Percentiles rank a stretch among this genome's conserved stretches.
phyloP scores from a whole-genome alignment of 73 alveolate species.

The Tetrahymena elliotti region DNA sequence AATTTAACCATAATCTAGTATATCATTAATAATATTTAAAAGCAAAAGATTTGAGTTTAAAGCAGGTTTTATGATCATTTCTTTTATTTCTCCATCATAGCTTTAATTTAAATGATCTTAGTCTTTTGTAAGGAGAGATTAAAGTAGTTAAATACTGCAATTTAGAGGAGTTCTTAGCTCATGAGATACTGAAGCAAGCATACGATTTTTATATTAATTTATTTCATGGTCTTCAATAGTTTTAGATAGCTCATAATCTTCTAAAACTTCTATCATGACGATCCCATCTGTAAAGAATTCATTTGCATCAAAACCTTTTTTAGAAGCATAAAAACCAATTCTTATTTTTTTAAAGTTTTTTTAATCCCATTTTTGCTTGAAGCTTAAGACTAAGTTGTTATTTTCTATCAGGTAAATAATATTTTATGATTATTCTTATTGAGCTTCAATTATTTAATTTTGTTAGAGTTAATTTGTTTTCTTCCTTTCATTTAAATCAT shows the following conservation, averaged over 20 bases:
- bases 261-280: not conserved
- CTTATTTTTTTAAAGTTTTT: not conserved
- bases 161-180: slow-evolving; percentile 29
- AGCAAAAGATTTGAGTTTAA: not conserved
- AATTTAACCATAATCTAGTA: slow-evolving; percentile 23
- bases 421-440: not conserved
- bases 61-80: not conserved
- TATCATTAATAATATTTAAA: slow-evolving; percentile 17
- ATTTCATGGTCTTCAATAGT: not conserved
- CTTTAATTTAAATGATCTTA: not conserved
- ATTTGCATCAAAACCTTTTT: not conserved
- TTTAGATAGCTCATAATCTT: not conserved
- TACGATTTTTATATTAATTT: not conserved
- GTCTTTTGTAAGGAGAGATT: not conserved
- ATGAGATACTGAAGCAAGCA: slow-evolving; percentile 24
- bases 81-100: not conserved
- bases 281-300: not conserved
- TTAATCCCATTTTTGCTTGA: not conserved
- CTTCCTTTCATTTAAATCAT: not conserved
- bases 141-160: slow-evolving; percentile 20
- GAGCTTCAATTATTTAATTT: not conserved
- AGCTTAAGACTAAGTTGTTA: not conserved
- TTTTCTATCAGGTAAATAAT: not conserved
- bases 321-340: not conserved
- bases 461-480: not conserved